A percentile compares a stretch with the other conserved stretches of the same genome.
Evolutionary conservation across 495 filamentous ascomycete species (phyloP).

Genomic region (Bacidia gigantensis): DNA sequence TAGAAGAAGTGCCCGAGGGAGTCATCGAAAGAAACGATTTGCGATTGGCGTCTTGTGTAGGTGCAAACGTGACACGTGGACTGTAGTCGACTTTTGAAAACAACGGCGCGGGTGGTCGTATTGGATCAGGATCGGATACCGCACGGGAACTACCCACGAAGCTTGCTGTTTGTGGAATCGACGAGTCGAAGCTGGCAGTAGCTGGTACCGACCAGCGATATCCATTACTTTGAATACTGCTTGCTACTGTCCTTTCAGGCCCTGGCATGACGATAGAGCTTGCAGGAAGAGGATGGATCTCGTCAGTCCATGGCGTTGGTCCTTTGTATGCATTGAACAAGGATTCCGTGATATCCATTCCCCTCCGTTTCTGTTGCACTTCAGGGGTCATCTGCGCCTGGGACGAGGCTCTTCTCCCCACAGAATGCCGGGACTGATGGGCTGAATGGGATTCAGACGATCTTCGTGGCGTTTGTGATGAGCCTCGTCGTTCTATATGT

Average conservation of each 20-base stretch:
- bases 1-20: conserved; percentile 9
- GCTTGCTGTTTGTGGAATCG: conserved; percentile 7
- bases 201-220: conserved; percentile 8
- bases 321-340: conserved; percentile 16
- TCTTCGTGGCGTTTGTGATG: conserved; percentile 1
- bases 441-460: conserved; percentile 2
- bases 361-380: conserved; percentile 3
- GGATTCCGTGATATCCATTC: conserved; percentile 14
- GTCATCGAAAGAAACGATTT: conserved; percentile 13
- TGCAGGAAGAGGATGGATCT: conserved; percentile 10
- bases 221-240: conserved; percentile 5
- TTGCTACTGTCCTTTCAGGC: conserved; percentile 1
- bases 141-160: conserved; percentile 6
- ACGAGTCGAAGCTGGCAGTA: conserved; percentile 3
- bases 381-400: conserved; percentile 4
- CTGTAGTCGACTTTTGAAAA: conserved; percentile 10
- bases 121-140: conserved; percentile 9
- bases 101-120: conserved; percentile 10
- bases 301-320: conserved; percentile 2
- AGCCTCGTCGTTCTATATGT: conserved; percentile 3
- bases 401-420: not conserved
- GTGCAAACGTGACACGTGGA: conserved; percentile 9
- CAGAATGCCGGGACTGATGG: not conserved
- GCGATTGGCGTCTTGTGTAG: conserved; percentile 11
- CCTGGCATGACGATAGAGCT: not conserved